Evolutionary conservation across 1,284 basidiomycete genomes (phyloP).

Genomic region (Tausonia pullulans): DNA sequence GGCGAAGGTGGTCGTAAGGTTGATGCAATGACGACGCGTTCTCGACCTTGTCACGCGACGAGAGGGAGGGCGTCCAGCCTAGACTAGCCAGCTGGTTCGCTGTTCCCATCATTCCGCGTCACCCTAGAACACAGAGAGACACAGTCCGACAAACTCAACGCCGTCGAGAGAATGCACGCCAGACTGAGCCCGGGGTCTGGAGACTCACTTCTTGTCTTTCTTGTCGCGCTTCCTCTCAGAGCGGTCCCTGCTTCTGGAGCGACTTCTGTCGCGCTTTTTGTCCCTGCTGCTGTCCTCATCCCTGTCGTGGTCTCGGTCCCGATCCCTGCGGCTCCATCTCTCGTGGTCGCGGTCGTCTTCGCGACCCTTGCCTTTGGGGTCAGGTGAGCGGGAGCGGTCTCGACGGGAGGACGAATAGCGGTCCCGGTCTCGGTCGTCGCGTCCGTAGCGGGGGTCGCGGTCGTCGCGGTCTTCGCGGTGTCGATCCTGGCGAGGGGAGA

Average conservation of each 20-base stretch:
- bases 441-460: not conserved
- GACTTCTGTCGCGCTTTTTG: slow-evolving; percentile 20
- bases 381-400: slow-evolving; percentile 11
- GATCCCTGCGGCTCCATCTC: slow-evolving; percentile 1
- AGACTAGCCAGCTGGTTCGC: not conserved
- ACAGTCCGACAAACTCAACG: not conserved
- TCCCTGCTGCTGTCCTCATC: slow-evolving; percentile 16
- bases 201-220: slow-evolving; percentile 28
- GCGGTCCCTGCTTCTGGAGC: slow-evolving; percentile 23
- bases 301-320: slow-evolving; percentile 17
- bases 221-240: slow-evolving; percentile 26
- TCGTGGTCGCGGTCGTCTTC: slow-evolving; percentile 4
- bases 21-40: slow-evolving; percentile 30
- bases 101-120: no score
- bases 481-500: slow-evolving; percentile 3
- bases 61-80: not conserved
- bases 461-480: slow-evolving; percentile 4
- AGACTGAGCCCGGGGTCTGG: not conserved
- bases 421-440: slow-evolving; percentile 3
- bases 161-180: not conserved
- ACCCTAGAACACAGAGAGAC: no score
- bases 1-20: slow-evolving; percentile 21
- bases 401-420: not conserved
- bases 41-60: slow-evolving; percentile 20
- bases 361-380: slow-evolving; percentile 10